Conservation (phyloP, 2,329 filamentous ascomycete genomes). For the Amesomyces nigricolor region DNA sequence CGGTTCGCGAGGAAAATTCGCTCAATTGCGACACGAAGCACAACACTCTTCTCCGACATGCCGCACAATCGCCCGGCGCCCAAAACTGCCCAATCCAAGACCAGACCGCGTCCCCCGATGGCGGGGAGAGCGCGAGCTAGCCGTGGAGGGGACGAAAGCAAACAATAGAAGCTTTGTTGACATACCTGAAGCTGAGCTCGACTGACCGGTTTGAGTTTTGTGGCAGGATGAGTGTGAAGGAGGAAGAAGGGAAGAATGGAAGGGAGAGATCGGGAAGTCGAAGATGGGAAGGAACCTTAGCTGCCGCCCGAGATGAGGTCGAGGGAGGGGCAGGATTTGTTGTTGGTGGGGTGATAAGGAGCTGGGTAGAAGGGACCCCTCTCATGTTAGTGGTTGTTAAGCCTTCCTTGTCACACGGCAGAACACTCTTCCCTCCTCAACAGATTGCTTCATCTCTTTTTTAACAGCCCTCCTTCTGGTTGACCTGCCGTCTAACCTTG, state of each 20-base stretch:
- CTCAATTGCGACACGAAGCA: conserved; percentile 17
- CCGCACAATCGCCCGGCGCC: conserved; percentile 17
- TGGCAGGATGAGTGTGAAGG: conserved; percentile 9
- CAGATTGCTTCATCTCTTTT: conserved; percentile 14
- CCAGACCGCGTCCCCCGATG: neutral
- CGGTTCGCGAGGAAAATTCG: conserved; percentile 17
- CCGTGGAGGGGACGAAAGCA: neutral
- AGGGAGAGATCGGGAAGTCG: conserved; percentile 13
- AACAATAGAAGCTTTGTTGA: neutral
- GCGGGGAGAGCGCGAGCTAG: neutral
- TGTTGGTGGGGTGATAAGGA: conserved; percentile 26
- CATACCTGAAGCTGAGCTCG: conserved; percentile 18
- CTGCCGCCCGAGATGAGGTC: conserved; percentile 18
- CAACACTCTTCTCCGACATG: conserved; percentile 14
- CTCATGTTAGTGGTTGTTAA: conserved; percentile 20
- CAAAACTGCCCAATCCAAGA: neutral
- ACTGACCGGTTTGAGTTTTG: conserved; percentile 9
- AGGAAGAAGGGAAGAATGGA: conserved; percentile 6
- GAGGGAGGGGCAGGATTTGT: conserved; percentile 24
- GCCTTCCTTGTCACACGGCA: conserved; percentile 5
- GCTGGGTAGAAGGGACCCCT: conserved; percentile 16
- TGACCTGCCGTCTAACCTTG: neutral
- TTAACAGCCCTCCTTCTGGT: neutral
- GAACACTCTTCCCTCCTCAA: neutral
- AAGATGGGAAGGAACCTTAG: conserved; percentile 3